A percentile compares a stretch with the other conserved stretches of the same genome.
Evolutionary conservation across 345 rosid species (phyloP).

Genomic region (Clarkia xantiana): DNA sequence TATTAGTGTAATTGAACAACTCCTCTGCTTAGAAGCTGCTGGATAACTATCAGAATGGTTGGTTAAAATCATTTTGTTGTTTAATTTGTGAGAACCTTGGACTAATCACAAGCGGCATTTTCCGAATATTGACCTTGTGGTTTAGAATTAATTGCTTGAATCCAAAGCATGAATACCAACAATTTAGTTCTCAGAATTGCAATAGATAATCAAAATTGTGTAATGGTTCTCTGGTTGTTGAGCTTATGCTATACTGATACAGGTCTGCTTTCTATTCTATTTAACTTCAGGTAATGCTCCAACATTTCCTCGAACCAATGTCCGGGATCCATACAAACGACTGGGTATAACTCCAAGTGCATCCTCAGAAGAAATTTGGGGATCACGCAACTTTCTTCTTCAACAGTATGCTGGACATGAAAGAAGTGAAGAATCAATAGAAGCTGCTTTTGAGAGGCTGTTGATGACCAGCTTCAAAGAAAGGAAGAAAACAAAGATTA

Average conservation of each 20-base stretch:
- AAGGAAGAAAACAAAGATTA: conserved; percentile 80
- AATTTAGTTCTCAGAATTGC: too few species aligned
- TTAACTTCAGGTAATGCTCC: conserved; percentile 40
- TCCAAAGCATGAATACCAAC: too few species aligned
- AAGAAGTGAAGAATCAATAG: conserved; percentile 82
- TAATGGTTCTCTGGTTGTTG: too few species aligned
- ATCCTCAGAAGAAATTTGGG: conserved; percentile 94
- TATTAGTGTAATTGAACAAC: too few species aligned
- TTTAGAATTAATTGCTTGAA: too few species aligned
- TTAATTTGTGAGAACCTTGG: too few species aligned
- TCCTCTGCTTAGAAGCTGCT: too few species aligned
- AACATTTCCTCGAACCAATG: conserved; percentile 49
- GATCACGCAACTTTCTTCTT: conserved; percentile 83
- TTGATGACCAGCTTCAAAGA: conserved; percentile 59
- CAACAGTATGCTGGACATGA: conserved; percentile 84
- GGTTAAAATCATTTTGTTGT: too few species aligned
- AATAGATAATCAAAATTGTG: too few species aligned
- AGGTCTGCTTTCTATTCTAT: background rate
- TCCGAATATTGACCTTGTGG: too few species aligned
- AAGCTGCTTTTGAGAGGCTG: conserved; percentile 91
- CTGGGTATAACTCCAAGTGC: conserved; percentile 69
- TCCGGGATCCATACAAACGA: conserved; percentile 89
- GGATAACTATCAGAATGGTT: too few species aligned
- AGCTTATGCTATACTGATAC: background rate
- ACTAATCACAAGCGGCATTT: too few species aligned